Percentiles rank a stretch among this genome's conserved stretches.
Evolutionary conservation across 2,329 filamentous ascomycete species (phyloP).

Genomic region (Nigrospora sphaerica): DNA sequence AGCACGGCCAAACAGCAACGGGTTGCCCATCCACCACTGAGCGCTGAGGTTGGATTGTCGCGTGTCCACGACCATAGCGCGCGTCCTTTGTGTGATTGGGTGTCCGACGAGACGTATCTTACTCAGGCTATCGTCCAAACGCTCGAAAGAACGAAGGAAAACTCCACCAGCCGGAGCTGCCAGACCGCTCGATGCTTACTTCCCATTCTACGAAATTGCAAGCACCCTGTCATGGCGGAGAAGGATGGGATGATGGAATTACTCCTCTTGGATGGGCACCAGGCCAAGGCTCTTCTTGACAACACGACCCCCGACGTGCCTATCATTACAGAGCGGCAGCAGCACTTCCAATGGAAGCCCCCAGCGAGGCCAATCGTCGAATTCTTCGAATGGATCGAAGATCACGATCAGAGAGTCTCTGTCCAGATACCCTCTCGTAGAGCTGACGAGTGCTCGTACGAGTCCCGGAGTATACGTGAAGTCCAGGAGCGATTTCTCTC

Average conservation of each 20-base stretch:
- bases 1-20: neutral
- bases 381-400: conserved; percentile 2
- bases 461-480: conserved; percentile 1
- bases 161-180: conserved; percentile 1
- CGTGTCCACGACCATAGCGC: neutral
- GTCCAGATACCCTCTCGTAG: conserved; percentile 1
- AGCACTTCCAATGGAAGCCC: neutral
- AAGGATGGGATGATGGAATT: neutral
- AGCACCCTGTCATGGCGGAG: too few species aligned
- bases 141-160: neutral
- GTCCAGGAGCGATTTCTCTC: conserved; percentile 2
- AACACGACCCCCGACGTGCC: conserved; percentile 1
- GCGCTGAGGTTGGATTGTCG: neutral
- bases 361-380: conserved; percentile 1
- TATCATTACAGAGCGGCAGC: conserved; percentile 2
- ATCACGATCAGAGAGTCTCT: conserved; percentile 1
- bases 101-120: neutral
- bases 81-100: conserved; percentile 1
- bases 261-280: conserved; percentile 1
- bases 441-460: neutral
- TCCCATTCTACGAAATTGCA: neutral
- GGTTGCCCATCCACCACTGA: neutral
- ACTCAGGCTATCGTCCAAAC: neutral
- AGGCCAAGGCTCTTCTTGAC: conserved; percentile 1
- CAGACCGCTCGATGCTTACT: conserved; percentile 1